phyloP scores from a whole-genome alignment of 768 basidiomycete genomes.

The Cystofilobasidium bisporidii region DNA sequence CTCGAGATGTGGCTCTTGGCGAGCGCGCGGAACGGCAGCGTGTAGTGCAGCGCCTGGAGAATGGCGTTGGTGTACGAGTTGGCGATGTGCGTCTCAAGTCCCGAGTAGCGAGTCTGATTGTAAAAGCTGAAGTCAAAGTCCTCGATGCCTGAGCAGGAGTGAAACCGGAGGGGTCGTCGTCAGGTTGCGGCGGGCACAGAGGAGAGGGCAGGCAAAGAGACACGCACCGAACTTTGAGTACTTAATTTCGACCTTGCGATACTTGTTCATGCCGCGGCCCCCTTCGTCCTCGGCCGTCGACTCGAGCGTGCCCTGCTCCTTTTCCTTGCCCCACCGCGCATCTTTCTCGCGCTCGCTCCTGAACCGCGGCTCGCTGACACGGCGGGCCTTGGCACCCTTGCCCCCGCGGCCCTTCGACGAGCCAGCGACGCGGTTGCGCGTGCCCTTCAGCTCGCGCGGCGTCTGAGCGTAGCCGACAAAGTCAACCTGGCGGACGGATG shows the following conservation, averaged over 20 bases:
- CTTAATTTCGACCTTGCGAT: constrained; percentile 90
- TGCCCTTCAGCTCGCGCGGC: constrained; percentile 73
- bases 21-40: constrained; percentile 60
- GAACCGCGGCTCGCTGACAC: constrained; percentile 49
- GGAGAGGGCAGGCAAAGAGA: background rate
- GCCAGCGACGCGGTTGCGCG: constrained; percentile 61
- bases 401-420: constrained; percentile 42
- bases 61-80: constrained; percentile 94
- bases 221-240: constrained; percentile 81
- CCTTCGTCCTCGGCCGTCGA: constrained; percentile 15
- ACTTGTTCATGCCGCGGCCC: constrained; percentile 56
- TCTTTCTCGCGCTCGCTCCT: constrained; percentile 61
- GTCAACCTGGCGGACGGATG: constrained; percentile 74
- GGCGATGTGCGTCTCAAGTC: constrained; percentile 90
- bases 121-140: constrained; percentile 97
- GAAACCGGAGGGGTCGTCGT: background rate
- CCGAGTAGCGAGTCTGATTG: constrained; percentile 81
- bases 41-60: constrained; percentile 83
- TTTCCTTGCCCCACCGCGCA: constrained; percentile 38
- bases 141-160: constrained; percentile 49
- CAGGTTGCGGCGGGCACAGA: background rate
- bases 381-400: constrained; percentile 41
- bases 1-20: constrained; percentile 88
- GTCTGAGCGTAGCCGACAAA: constrained; percentile 80
- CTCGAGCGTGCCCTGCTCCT: constrained; percentile 26